Evolutionary conservation across 1,284 basidiomycete species (phyloP).

Genomic region (Malassezia japonica): DNA sequence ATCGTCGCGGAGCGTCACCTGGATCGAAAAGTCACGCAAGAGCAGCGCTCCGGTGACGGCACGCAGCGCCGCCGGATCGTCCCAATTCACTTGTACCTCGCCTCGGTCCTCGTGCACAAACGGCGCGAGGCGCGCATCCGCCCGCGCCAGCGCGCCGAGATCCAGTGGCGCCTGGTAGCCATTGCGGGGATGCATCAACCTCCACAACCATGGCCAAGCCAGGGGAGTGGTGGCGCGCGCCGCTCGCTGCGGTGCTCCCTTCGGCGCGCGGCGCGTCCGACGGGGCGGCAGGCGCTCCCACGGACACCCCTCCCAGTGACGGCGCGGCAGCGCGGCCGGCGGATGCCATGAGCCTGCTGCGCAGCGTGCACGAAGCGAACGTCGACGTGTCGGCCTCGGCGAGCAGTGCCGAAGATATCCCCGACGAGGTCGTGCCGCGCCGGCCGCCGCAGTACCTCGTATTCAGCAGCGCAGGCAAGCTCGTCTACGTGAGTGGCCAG

Average conservation of each 20-base stretch:
- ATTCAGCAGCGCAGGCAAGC: conserved; percentile 7
- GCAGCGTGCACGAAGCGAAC: not conserved
- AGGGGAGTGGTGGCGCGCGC: conserved; percentile 6
- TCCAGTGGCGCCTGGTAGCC: conserved; percentile 6
- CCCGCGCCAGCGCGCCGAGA: conserved; percentile 2
- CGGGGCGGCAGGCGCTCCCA: not conserved
- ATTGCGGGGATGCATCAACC: conserved; percentile 15
- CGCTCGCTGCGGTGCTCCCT: not conserved
- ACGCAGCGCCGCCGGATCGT: conserved; percentile 12
- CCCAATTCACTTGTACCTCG: conserved; percentile 6
- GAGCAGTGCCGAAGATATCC: not conserved
- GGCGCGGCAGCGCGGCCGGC: not conserved
- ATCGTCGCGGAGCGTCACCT: conserved; percentile 7
- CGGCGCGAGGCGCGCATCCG: not conserved
- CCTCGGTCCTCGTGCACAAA: not conserved
- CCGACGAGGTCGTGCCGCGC: no score
- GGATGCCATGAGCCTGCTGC: not conserved
- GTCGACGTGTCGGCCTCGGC: not conserved
- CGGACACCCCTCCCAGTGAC: not conserved
- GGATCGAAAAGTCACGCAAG: conserved; percentile 18
- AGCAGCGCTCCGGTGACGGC: conserved; percentile 20
- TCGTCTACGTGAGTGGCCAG: conserved; percentile 23
- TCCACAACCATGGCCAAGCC: not conserved
- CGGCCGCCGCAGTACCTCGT: conserved; percentile 4
- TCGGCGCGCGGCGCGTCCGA: not conserved